Evolutionary conservation across 2,329 filamentous ascomycete species (phyloP), one percentile per base, ranked within the genome.

Genomic region (Tympanopsis confertula): DNA sequence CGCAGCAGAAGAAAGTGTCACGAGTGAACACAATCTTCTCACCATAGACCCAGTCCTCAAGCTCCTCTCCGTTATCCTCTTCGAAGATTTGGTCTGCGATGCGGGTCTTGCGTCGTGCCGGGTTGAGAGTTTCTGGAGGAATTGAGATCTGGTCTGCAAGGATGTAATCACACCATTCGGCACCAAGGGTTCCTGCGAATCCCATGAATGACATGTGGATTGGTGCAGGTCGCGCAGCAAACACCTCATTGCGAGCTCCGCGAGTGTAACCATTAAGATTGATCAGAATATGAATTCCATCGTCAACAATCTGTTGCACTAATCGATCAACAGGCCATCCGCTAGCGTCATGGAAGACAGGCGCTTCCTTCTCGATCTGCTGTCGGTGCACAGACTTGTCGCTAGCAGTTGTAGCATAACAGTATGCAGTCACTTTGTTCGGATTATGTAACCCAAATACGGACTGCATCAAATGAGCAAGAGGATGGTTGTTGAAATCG

Each of bases 181-280:
- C 91, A 4, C 91, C 91, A 1, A 98, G 65, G 0, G 89, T 95
- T 7, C 91, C 91, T 0, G 91, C 91, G 54, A 98, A 98, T 1
- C 91, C 91, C 91, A 98, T 98, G 52, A 98, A 98, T 0, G 91
- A 94, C 91, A 98, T 98, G 47, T 98, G 91, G 32, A 98, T 86
- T 0, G 91, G 91, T 2, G 88, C 87, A 13, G 91, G 86, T 19
- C 93, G 78, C 17, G 91, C 91, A 17, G 91, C 91, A 56, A 98
- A 98, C 3, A 98, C 82, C 54, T 98, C 91, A 49, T 98, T 98
- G 18, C 88, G 78, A n/a, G 91, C 91, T 20, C 91, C 91, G 38
- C 91, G 74, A 0, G 91, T 98, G 56, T 98, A 98, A 10, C 91
- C 91, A 50, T 98, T 98, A n/a, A 98, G 69, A 45, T 98, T 98